phyloP scores from a whole-genome alignment of 805 yeast genomes.

The Wickerhamiella sorbophila region DNA sequence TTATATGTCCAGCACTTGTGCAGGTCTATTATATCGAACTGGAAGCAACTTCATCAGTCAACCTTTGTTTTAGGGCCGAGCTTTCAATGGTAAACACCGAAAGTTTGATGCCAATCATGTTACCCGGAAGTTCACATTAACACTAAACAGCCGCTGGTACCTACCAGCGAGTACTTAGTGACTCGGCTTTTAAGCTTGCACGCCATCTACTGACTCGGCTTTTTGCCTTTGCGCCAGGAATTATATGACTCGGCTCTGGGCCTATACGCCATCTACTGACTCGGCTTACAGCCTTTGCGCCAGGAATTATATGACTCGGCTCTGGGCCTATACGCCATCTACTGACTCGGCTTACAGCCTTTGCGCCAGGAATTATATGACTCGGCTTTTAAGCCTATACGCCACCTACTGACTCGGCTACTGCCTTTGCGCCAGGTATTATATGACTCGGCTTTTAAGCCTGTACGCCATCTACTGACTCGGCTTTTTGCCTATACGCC shows the following conservation, averaged over 20 bases:
- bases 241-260: background rate
- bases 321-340: background rate
- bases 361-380: background rate
- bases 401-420: background rate
- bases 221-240: background rate
- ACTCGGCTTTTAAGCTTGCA: background rate
- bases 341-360: background rate
- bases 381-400: background rate
- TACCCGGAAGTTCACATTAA: background rate
- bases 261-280: background rate
- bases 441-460: background rate
- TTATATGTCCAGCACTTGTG: too few species aligned
- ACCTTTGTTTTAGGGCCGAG: too few species aligned
- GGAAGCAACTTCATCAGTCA: too few species aligned
- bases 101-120: too few species aligned
- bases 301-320: background rate
- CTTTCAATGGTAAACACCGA: too few species aligned
- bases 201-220: background rate
- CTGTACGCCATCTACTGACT: too few species aligned
- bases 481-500: too few species aligned
- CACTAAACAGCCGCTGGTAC: background rate
- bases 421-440: background rate
- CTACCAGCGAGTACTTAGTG: background rate
- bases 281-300: background rate
- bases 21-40: too few species aligned